Evolutionary conservation across 306 rosid genomes (phyloP).

Genomic region (Arachis stenosperma): DNA sequence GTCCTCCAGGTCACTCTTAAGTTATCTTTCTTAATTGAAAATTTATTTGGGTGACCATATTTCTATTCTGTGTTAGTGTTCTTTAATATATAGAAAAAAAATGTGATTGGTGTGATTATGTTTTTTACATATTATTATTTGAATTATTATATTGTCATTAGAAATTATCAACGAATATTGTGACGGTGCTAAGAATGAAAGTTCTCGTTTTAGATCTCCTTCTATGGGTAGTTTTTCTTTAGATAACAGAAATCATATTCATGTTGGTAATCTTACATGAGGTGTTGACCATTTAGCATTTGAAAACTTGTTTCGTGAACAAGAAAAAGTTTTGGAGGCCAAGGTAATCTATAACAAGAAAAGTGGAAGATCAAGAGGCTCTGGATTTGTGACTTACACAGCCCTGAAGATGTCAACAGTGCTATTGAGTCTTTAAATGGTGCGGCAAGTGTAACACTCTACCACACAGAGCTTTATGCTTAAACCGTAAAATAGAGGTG

Average conservation of each 20-base stretch:
- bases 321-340: constrained; percentile 86
- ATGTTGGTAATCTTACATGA: constrained; percentile 93
- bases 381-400: constrained; percentile 83
- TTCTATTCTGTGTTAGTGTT: too few relatives aligned
- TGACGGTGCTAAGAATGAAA: constrained; percentile 43
- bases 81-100: too few relatives aligned
- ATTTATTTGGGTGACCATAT: too few relatives aligned
- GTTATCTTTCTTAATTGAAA: too few relatives aligned
- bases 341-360: constrained; percentile 90
- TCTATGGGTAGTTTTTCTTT: constrained; percentile 45
- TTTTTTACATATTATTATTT: too few relatives aligned
- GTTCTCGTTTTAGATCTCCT: constrained; percentile 43
- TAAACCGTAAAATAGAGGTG: too few relatives aligned
- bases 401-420: constrained; percentile 67
- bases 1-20: too few relatives aligned
- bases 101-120: too few relatives aligned
- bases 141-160: too few relatives aligned
- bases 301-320: constrained; percentile 71
- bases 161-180: too few relatives aligned
- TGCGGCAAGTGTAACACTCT: constrained; percentile 52
- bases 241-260: constrained; percentile 57
- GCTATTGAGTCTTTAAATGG: constrained; percentile 86
- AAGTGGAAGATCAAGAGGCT: constrained; percentile 96
- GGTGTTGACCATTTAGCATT: constrained; percentile 85
- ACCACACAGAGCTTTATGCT: too few relatives aligned